Evolutionary conservation across 2,329 filamentous ascomycete species (phyloP).

Genomic region (Phaeosphaeria sp.): DNA sequence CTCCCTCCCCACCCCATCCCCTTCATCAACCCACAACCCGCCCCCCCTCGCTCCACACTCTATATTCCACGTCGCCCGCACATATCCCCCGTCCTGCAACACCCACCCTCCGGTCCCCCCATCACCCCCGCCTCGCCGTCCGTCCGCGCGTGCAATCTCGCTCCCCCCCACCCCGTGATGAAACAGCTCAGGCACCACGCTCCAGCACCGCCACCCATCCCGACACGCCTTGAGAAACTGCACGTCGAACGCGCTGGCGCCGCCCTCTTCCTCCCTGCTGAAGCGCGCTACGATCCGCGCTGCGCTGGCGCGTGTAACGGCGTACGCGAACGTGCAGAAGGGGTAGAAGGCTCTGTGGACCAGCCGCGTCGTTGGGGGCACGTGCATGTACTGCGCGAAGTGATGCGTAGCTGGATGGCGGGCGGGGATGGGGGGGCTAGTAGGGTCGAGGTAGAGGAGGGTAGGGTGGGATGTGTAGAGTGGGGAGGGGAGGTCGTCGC

Average conservation of each 20-base stretch:
- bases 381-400: slow-evolving; percentile 32
- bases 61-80: slow-evolving; percentile 15
- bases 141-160: slow-evolving; percentile 19
- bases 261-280: slow-evolving; percentile 17
- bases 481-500: slow-evolving; percentile 43
- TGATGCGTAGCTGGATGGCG: slow-evolving; percentile 35
- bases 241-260: slow-evolving; percentile 47
- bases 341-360: slow-evolving; percentile 44
- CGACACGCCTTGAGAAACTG: slow-evolving; percentile 48
- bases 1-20: slow-evolving; percentile 1
- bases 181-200: slow-evolving; percentile 49
- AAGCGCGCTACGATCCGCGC: slow-evolving; percentile 34
- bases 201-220: slow-evolving; percentile 46
- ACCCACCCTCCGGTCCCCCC: background rate
- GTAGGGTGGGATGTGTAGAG: slow-evolving; percentile 18
- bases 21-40: slow-evolving; percentile 13
- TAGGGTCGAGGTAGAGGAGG: slow-evolving; percentile 33
- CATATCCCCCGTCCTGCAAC: slow-evolving; percentile 2
- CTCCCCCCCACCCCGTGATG: slow-evolving; percentile 43
- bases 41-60: slow-evolving; percentile 16
- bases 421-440: slow-evolving; percentile 26
- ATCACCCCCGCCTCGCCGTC: slow-evolving; percentile 7
- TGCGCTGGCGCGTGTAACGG: slow-evolving; percentile 43
- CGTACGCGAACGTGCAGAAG: slow-evolving; percentile 52
- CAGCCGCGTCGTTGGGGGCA: slow-evolving; percentile 36